These are phyloP conservation scores for Penicillium sp. DNA, from an alignment of 2,329 filamentous ascomycete genomes.

Conservation along the genomic window DNA sequence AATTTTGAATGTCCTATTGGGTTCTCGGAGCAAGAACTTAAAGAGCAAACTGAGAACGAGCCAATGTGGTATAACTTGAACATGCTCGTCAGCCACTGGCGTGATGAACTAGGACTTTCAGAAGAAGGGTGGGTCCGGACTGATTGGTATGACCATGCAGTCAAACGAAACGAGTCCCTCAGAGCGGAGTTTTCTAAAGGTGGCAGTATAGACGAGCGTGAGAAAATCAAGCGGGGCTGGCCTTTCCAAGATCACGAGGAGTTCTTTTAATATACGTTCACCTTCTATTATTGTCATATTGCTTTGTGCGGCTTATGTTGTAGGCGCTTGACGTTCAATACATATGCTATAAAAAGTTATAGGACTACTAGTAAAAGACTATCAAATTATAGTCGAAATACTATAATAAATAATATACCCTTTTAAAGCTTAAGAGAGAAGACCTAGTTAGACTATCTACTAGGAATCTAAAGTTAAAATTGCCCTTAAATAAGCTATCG, in stretches of 20 bases:
- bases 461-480: too few relatives aligned
- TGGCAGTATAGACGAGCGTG: conserved; percentile 8
- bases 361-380: too few relatives aligned
- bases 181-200: conserved; percentile 8
- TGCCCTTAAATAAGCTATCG: too few relatives aligned
- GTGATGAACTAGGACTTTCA: conserved; percentile 15
- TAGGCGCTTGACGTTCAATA: too few relatives aligned
- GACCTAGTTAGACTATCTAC: too few relatives aligned
- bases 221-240: conserved; percentile 8
- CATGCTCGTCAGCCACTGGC: conserved; percentile 17
- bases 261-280: conserved; percentile 6
- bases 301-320: too few relatives aligned
- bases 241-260: conserved; percentile 17
- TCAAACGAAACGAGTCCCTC: conserved; percentile 7
- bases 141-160: conserved; percentile 7
- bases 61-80: conserved; percentile 20
- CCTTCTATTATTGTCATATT: too few relatives aligned
- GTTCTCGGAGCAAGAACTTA: conserved; percentile 8
- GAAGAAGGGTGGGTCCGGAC: conserved; percentile 17
- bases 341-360: too few relatives aligned
- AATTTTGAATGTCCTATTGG: conserved; percentile 11
- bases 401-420: too few relatives aligned
- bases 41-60: conserved; percentile 12
- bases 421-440: too few relatives aligned
- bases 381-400: too few relatives aligned